A percentile compares a stretch with the other conserved stretches of the same genome.
These are phyloP conservation scores for Macadamia tetraphylla DNA, from an alignment of 164 flowering plant genomes.

Conservation along the genomic window DNA sequence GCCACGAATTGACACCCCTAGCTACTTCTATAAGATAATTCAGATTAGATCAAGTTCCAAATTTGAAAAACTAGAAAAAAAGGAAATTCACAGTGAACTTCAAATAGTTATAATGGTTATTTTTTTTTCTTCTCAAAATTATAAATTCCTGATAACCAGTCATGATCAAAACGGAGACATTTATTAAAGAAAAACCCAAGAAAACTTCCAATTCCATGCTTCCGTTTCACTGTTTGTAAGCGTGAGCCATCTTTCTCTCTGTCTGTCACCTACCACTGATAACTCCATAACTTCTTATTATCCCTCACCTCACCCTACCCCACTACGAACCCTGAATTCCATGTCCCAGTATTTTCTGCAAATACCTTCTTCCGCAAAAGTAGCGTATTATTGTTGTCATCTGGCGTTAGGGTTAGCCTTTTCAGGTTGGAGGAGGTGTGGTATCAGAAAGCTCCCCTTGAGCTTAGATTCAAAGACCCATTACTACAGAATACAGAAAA, in stretches of 20 bases:
- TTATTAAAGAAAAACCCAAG: constrained; percentile 13
- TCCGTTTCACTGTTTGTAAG: constrained; percentile 9
- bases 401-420: constrained; percentile 10
- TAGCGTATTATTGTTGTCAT: constrained; percentile 16
- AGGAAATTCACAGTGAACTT: too few relatives aligned
- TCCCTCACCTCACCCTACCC: background rate
- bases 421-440: constrained; percentile 16
- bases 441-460: constrained; percentile 23
- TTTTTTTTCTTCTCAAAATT: background rate
- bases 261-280: constrained; percentile 77
- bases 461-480: constrained; percentile 40
- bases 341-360: constrained; percentile 21
- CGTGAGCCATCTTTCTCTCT: constrained; percentile 14
- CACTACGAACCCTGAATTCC: constrained; percentile 16
- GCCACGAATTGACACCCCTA: too few relatives aligned
- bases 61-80: background rate
- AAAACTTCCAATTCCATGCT: constrained; percentile 21
- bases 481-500: constrained; percentile 14
- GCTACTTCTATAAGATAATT: background rate
- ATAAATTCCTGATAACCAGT: background rate
- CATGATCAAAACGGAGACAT: constrained; percentile 4
- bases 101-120: background rate
- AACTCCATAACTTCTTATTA: constrained; percentile 51
- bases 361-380: constrained; percentile 1
- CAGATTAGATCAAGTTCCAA: background rate